These are phyloP conservation scores for Pochonia chlamydosporia DNA, from an alignment of 2,329 filamentous ascomycete genomes.

Conservation along the genomic window DNA sequence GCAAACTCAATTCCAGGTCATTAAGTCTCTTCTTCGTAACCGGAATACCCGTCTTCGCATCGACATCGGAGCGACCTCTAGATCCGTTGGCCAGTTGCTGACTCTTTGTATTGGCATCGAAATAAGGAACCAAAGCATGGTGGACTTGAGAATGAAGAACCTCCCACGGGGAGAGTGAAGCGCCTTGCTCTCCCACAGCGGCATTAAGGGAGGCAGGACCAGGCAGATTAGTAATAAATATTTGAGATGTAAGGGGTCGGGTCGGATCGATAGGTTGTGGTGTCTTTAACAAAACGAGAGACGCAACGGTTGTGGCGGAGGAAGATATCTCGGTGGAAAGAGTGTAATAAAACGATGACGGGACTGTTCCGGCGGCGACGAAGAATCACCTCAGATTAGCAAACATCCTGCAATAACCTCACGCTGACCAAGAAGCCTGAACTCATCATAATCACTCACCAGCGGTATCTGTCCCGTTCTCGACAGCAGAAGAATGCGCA, in stretches of 20 bases:
- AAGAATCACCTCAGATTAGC: conserved; percentile 1
- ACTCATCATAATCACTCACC: conserved; percentile 28
- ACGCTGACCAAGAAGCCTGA: background rate
- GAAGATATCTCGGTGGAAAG: conserved; percentile 78
- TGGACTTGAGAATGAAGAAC: conserved; percentile 88
- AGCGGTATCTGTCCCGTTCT: conserved; percentile 41
- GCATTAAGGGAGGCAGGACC: conserved; percentile 68
- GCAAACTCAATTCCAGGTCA: conserved; percentile 82
- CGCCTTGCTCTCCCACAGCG: conserved; percentile 62
- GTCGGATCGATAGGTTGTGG: conserved; percentile 80
- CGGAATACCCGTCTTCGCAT: conserved; percentile 89
- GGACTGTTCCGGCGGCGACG: conserved; percentile 24
- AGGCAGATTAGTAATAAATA: conserved; percentile 89
- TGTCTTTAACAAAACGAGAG: conserved; percentile 84
- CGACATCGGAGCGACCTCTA: conserved; percentile 74
- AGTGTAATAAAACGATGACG: conserved; percentile 65
- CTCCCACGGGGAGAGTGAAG: conserved; percentile 79
- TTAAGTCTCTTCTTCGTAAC: conserved; percentile 97
- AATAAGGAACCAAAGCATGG: conserved; percentile 88
- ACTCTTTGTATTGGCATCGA: conserved; percentile 89
- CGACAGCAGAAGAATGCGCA: conserved; percentile 44
- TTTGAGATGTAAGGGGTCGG: conserved; percentile 77
- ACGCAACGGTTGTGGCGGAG: conserved; percentile 73
- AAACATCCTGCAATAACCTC: background rate
- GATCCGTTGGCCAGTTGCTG: conserved; percentile 61